Percentiles rank a stretch among this genome's conserved stretches.
phyloP scores from a whole-genome alignment of 2,329 filamentous ascomycete species.

The Sporothrix schenckii region DNA sequence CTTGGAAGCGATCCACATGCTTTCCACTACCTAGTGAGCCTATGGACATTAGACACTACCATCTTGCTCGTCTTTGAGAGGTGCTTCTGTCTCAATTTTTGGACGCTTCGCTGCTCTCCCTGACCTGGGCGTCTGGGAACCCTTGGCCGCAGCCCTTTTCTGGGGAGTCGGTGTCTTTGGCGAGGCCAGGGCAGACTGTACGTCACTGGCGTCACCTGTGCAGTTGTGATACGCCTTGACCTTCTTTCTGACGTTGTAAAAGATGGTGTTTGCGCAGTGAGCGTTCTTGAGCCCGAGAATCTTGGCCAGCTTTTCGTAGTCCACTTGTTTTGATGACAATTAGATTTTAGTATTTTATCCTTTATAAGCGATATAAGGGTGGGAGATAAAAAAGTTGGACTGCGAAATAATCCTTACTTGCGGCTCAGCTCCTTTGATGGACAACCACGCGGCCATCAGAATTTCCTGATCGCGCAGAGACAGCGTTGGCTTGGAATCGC shows the following conservation, averaged over 20 bases:
- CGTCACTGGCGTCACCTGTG: not conserved
- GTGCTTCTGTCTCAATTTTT: conserved; percentile 23
- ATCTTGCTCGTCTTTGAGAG: not conserved
- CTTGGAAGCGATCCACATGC: not conserved
- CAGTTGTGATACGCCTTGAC: conserved; percentile 26
- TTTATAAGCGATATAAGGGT: not conserved
- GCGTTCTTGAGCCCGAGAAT: conserved; percentile 33
- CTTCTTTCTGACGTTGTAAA: conserved; percentile 34
- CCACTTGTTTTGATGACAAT: conserved; percentile 23
- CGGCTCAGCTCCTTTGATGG: conserved; percentile 34
- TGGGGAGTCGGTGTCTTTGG: conserved; percentile 23
- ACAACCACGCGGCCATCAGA: conserved; percentile 34
- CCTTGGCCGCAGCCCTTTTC: conserved; percentile 20
- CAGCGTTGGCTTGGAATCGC: conserved; percentile 12
- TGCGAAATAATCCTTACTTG: conserved; percentile 21
- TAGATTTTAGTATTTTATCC: not conserved
- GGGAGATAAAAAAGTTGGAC: not conserved
- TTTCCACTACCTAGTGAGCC: not conserved
- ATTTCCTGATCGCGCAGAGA: conserved; percentile 33
- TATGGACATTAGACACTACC: conserved; percentile 14
- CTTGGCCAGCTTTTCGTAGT: conserved; percentile 31
- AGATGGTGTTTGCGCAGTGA: conserved; percentile 28
- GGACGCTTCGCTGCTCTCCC: conserved; percentile 26
- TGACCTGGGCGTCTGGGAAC: conserved; percentile 18
- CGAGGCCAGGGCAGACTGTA: not conserved